Percentiles rank a stretch among this genome's conserved stretches.
Evolutionary conservation across 2,329 filamentous ascomycete species (phyloP).

Genomic region (Venturia asperata): DNA sequence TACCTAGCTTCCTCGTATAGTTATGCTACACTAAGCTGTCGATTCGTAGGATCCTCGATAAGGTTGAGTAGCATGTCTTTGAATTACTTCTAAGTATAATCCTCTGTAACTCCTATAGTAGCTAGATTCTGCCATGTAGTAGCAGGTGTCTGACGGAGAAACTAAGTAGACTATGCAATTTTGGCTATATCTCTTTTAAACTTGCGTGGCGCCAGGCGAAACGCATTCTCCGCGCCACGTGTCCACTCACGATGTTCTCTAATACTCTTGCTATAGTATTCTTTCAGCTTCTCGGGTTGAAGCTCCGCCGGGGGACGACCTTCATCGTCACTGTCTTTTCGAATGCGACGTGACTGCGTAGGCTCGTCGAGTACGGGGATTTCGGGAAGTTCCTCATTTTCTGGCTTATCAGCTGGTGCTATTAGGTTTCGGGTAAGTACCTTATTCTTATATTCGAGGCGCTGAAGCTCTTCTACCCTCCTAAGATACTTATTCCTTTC

Average conservation of each 20-base stretch:
- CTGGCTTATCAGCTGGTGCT: neutral
- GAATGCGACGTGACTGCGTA: neutral
- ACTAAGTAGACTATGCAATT: neutral
- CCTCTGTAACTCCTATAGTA: neutral
- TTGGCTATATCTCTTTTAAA: constrained; percentile 2
- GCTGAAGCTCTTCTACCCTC: too few species aligned
- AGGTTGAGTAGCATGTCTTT: constrained; percentile 7
- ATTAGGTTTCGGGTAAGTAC: too few species aligned
- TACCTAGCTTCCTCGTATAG: constrained; percentile 8
- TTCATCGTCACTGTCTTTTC: neutral
- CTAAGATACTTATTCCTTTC: too few species aligned
- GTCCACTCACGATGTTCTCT: neutral
- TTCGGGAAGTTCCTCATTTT: neutral
- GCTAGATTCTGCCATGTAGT: constrained; percentile 2
- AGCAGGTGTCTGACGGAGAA: neutral
- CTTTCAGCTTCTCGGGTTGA: neutral
- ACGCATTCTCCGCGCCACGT: constrained; percentile 7
- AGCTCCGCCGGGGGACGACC: too few species aligned
- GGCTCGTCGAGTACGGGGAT: neutral
- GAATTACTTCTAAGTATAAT: constrained; percentile 1
- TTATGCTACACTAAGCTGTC: constrained; percentile 1
- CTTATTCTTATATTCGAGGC: too few species aligned
- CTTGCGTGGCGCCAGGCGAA: neutral
- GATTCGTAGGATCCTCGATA: neutral
- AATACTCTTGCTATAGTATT: constrained; percentile 7